Percentiles rank a stretch among this genome's conserved stretches.
Evolutionary conservation across 2,329 filamentous ascomycete genomes (phyloP).

Genomic region (Myriosclerotinia scirpicola): DNA sequence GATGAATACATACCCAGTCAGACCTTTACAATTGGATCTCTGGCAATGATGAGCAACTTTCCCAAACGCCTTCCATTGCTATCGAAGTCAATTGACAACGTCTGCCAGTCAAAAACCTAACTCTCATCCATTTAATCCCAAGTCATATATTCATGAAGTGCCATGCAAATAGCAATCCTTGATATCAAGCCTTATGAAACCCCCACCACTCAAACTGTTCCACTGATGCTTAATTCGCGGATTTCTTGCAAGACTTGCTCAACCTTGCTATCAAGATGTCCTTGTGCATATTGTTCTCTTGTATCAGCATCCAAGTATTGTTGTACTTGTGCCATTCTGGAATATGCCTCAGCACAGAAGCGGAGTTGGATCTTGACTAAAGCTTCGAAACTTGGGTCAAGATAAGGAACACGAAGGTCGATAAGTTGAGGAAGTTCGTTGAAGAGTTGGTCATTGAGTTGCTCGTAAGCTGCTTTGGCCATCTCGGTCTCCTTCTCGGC

Average conservation of each 20-base stretch:
- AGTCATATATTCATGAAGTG: conserved; percentile 22
- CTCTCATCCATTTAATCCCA: conserved; percentile 16
- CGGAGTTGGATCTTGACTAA: conserved; percentile 97
- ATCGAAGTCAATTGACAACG: conserved; percentile 19
- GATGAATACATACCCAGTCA: conserved; percentile 12
- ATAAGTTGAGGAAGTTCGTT: conserved; percentile 93
- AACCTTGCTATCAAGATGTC: conserved; percentile 85
- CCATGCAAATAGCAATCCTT: conserved; percentile 19
- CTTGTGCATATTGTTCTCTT: conserved; percentile 91
- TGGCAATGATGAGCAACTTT: conserved; percentile 12
- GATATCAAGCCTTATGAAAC: background rate
- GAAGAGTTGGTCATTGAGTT: conserved; percentile 94
- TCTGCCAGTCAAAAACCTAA: conserved; percentile 6
- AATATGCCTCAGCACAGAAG: conserved; percentile 98
- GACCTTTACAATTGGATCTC: conserved; percentile 11
- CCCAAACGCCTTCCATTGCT: conserved; percentile 16
- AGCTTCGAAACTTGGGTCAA: conserved; percentile 95
- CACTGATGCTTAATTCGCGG: conserved; percentile 88
- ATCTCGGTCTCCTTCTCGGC: conserved; percentile 96
- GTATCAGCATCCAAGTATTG: conserved; percentile 97
- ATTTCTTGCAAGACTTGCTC: conserved; percentile 98
- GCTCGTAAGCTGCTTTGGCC: conserved; percentile 89
- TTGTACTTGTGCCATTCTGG: conserved; percentile 97
- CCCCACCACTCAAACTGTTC: conserved; percentile 55
- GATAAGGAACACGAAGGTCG: conserved; percentile 92